Evolutionary conservation across 1,139 yeast species (phyloP), one percentile per base, ranked within the genome.

Genomic region (Lodderomyces margitis): DNA sequence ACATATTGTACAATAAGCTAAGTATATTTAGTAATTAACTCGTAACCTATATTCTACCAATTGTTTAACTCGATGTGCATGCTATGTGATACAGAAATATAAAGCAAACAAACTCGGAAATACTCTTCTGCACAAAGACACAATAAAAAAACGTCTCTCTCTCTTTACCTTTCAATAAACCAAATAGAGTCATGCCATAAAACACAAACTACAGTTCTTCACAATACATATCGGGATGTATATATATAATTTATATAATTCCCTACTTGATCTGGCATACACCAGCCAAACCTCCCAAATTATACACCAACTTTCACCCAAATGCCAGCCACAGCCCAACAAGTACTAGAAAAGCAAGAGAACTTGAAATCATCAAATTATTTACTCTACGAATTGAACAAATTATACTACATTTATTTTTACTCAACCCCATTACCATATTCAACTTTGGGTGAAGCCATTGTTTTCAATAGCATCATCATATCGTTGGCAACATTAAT

Each of bases 361-460:
- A 17, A 34, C 31, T 24, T 19, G n/a, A 28, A 37, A 31, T 23
- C 37, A 8, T 10, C 27, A 21, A 20, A 21, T 11, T 37, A 17
- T 14, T 8, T 41, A 6, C 14, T 36, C 6, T 43, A 40, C 32
- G 41, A 37, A 34, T 14, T 54, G 28, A 53, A 46, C 40, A 46
- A 48, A 39, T 41, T 48, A 4, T 62, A 63, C 47, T 49, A 53
- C 21, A 40, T 46, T 35, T 64, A 63, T 49, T 56, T 56, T 46
- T 62, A 61, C 47, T 54, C 47, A 37, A 46, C 57, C 8, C 68
- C 69, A 4, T 50, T 64, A 31, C 65, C 66, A 4, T 62, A 62
- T 10, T 52, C 64, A 44, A 51, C 64, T 2, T 48, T 42, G 3
- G 55, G 54, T 1, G 70, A 65, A 44, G 37, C 55, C 0, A 33